A percentile compares a stretch with the other conserved stretches of the same genome.
phyloP scores from a whole-genome alignment of 208 protist species.

The Acanthamoeba pearcei region DNA sequence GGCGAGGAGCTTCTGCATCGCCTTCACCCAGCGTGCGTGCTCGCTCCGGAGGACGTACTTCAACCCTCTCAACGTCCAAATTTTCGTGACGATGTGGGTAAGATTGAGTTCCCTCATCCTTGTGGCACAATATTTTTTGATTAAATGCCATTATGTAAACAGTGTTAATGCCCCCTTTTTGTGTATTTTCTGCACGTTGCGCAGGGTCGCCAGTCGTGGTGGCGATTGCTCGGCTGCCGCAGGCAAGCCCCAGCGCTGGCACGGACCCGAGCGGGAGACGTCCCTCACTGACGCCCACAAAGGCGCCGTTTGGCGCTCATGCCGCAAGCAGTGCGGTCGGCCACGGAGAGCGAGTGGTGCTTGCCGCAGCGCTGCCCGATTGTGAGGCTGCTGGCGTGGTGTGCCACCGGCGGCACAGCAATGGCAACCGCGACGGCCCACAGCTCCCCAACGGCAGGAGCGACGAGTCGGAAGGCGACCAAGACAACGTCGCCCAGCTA shows the following conservation, averaged over 20 bases:
- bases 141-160: too few relatives aligned
- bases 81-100: conserved; percentile 4
- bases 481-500: not conserved
- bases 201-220: conserved; percentile 17
- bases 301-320: not conserved
- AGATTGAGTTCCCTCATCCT: not conserved
- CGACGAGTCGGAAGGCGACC: not conserved
- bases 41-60: conserved; percentile 9
- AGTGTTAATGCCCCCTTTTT: too few relatives aligned
- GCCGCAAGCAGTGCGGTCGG: not conserved
- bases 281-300: too few relatives aligned
- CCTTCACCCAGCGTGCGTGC: not conserved
- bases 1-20: conserved; percentile 13
- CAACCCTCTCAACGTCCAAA: not conserved
- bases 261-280: too few relatives aligned
- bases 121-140: not conserved
- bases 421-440: conserved; percentile 25
- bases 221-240: not conserved
- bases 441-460: not conserved
- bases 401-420: conserved; percentile 28
- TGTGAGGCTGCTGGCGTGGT: conserved; percentile 42
- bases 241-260: not conserved
- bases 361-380: conserved; percentile 25
- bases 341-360: not conserved
- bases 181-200: not conserved